Evolutionary conservation across 2,329 filamentous ascomycete species (phyloP).

Genomic region (Trichophyton schoenleinii): DNA sequence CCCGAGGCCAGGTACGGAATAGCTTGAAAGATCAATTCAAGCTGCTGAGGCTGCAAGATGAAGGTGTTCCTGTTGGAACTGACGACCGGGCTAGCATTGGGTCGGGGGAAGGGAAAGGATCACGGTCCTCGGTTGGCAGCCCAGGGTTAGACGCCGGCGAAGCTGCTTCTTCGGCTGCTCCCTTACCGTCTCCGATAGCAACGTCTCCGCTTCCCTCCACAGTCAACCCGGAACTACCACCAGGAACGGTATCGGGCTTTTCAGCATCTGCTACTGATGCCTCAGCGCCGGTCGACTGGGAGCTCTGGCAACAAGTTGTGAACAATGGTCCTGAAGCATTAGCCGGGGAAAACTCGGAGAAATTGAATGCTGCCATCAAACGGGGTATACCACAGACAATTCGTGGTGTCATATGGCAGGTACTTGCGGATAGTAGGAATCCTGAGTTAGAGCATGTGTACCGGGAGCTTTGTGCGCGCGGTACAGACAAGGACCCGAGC

Average conservation of each 20-base stretch:
- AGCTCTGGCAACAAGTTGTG: slow-evolving; percentile 91
- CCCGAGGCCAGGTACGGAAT: slow-evolving; percentile 41
- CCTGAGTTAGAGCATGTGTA: slow-evolving; percentile 82
- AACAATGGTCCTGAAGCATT: slow-evolving; percentile 87
- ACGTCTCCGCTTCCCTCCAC: slow-evolving; percentile 42
- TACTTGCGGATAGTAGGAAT: slow-evolving; percentile 88
- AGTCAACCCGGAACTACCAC: slow-evolving; percentile 59
- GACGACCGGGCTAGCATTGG: slow-evolving; percentile 43
- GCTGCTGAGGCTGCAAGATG: slow-evolving; percentile 60
- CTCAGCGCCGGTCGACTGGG: slow-evolving; percentile 78
- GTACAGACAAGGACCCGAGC: slow-evolving; percentile 67
- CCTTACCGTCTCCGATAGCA: slow-evolving; percentile 12
- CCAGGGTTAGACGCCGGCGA: slow-evolving; percentile 39
- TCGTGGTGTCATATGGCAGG: slow-evolving; percentile 97
- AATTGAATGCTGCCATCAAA: slow-evolving; percentile 80
- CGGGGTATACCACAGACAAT: slow-evolving; percentile 90
- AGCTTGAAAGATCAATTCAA: slow-evolving; percentile 72
- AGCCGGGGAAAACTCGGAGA: slow-evolving; percentile 73
- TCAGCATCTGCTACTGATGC: slow-evolving; percentile 55
- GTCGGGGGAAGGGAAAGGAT: slow-evolving; percentile 31
- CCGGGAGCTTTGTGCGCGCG: slow-evolving; percentile 62
- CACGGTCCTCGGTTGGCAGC: slow-evolving; percentile 33
- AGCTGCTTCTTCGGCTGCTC: slow-evolving; percentile 21
- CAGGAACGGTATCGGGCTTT: slow-evolving; percentile 74
- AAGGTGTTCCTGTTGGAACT: slow-evolving; percentile 46